Evolutionary conservation across 2,329 filamentous ascomycete genomes (phyloP).

Genomic region (Geoglossum cookeanum): DNA sequence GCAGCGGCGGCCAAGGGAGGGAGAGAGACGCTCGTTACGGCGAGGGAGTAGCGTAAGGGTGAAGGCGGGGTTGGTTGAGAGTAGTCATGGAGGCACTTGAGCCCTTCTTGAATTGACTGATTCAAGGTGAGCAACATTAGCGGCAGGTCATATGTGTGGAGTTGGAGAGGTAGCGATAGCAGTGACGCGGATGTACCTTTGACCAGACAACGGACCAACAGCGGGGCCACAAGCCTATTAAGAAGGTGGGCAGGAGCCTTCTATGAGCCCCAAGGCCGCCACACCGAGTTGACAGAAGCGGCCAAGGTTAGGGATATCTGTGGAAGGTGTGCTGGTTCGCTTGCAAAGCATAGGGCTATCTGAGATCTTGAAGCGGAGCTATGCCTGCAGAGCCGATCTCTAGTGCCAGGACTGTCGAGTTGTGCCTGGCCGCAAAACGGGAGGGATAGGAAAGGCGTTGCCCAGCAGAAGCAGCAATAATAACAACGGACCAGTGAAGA

Average conservation of each 20-base stretch:
- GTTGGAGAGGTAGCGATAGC: not conserved
- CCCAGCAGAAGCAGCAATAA: not conserved
- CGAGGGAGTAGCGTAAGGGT: conserved; percentile 24
- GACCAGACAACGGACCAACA: not conserved
- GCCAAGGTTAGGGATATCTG: not conserved
- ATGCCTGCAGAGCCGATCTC: conserved; percentile 3
- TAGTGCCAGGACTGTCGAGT: not conserved
- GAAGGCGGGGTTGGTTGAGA: conserved; percentile 21
- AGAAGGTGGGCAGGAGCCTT: not conserved
- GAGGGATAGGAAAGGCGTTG: not conserved
- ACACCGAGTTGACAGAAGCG: not conserved
- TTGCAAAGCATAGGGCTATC: conserved; percentile 2
- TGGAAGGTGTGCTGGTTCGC: conserved; percentile 1
- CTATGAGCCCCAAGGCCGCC: conserved; percentile 1
- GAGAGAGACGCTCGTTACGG: conserved; percentile 16
- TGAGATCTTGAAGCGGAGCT: conserved; percentile 1
- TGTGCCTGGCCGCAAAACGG: not conserved
- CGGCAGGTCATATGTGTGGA: conserved; percentile 7
- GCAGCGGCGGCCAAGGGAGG: conserved; percentile 4
- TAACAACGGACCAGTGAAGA: not conserved
- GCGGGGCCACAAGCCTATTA: not conserved
- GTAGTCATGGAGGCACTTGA: conserved; percentile 30
- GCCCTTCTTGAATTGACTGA: conserved; percentile 24
- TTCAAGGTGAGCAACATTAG: conserved; percentile 33
- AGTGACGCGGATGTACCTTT: not conserved